Conservation (phyloP, 176 grass and related monocot genomes). For the Zizania latifolia region DNA sequence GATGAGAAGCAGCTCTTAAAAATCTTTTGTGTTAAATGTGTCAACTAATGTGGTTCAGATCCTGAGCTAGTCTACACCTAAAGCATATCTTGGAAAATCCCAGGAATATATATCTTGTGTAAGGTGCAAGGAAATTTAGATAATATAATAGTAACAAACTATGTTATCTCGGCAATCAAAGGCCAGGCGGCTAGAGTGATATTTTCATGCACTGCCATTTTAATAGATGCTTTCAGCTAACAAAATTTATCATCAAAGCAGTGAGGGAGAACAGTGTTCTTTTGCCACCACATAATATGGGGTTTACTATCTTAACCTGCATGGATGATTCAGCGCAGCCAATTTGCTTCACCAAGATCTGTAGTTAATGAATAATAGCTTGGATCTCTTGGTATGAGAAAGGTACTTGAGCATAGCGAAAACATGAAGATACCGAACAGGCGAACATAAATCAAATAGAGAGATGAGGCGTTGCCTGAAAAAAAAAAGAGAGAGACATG, state of each 20-base stretch:
- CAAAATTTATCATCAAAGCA: not conserved
- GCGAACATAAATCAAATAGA: not conserved
- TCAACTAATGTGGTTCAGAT: not conserved
- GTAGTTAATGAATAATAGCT: not conserved
- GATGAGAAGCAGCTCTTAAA: slow-evolving; percentile 22
- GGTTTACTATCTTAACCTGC: not conserved
- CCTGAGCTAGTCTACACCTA: not conserved
- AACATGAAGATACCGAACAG: not conserved
- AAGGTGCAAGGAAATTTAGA: not conserved
- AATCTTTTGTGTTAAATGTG: not conserved
- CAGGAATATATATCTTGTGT: not conserved
- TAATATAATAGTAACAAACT: not conserved
- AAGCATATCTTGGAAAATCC: not conserved
- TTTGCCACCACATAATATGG: not conserved
- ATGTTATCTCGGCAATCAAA: not conserved
- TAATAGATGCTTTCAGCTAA: not conserved
- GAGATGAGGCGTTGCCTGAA: not conserved
- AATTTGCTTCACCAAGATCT: too few species aligned
- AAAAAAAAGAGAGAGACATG: not conserved
- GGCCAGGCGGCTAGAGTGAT: not conserved
- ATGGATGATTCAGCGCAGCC: not conserved
- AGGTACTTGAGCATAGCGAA: not conserved
- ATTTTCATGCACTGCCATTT: not conserved
- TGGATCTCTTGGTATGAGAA: not conserved
- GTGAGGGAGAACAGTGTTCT: not conserved